These are phyloP conservation scores for Didymella pomorum DNA, from an alignment of 2,329 filamentous ascomycete species.

Conservation along the genomic window DNA sequence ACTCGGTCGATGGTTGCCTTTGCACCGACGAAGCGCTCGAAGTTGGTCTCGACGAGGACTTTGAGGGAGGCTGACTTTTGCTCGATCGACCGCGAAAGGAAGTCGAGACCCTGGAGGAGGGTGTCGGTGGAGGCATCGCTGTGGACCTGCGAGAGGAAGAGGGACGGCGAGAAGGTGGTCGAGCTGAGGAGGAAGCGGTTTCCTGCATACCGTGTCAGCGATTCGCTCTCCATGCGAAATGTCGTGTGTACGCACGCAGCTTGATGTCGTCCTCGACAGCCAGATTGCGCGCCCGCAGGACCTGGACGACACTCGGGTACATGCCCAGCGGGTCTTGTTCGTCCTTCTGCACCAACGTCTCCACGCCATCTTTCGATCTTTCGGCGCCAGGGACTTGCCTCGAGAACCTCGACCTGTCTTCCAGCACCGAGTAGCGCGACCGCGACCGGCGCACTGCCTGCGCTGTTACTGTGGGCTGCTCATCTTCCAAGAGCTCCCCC, in stretches of 20 bases:
- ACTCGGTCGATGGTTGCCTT: conserved; percentile 99
- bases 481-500: conserved; percentile 63
- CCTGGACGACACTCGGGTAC: conserved; percentile 83
- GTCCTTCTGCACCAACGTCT: conserved; percentile 85
- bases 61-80: conserved; percentile 98
- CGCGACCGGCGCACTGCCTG: conserved; percentile 64
- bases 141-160: conserved; percentile 94
- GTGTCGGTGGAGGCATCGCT: conserved; percentile 82
- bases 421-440: conserved; percentile 85
- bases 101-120: conserved; percentile 81
- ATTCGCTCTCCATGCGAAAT: background rate
- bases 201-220: conserved; percentile 55
- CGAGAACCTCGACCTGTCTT: conserved; percentile 74
- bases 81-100: conserved; percentile 89
- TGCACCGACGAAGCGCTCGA: conserved; percentile 95
- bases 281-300: conserved; percentile 77
- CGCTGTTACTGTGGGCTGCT: conserved; percentile 51
- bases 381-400: conserved; percentile 74
- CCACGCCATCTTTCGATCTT: conserved; percentile 71
- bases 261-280: conserved; percentile 84
- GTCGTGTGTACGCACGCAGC: conserved; percentile 64
- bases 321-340: conserved; percentile 92
- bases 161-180: conserved; percentile 89
- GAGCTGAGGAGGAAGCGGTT: conserved; percentile 96
- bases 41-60: conserved; percentile 95